phyloP scores from a whole-genome alignment of 23 red algal species.

The Gracilaria domingensis region DNA sequence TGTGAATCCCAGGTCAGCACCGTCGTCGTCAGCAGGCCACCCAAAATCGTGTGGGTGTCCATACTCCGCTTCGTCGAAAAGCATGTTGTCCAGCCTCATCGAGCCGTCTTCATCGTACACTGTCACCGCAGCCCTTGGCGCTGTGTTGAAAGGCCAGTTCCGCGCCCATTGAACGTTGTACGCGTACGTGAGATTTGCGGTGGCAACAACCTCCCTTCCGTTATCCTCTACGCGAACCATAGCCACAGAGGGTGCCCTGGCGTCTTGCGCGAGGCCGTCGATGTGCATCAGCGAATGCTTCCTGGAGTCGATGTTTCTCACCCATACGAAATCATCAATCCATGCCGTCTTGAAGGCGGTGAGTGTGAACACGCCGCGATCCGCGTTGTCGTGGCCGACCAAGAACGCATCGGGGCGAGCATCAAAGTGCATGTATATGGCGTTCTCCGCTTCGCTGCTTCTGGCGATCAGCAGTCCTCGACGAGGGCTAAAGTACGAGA shows the following conservation, averaged over 20 bases:
- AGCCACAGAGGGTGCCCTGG: slow-evolving; percentile 10
- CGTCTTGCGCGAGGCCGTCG: slow-evolving; percentile 48
- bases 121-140: not conserved
- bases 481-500: slow-evolving; percentile 43
- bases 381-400: slow-evolving; percentile 67
- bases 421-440: slow-evolving; percentile 56
- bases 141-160: slow-evolving; percentile 18
- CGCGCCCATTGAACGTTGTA: slow-evolving; percentile 63
- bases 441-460: slow-evolving; percentile 21
- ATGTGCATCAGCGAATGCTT: slow-evolving; percentile 52
- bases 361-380: slow-evolving; percentile 58
- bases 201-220: slow-evolving; percentile 10
- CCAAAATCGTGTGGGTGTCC: slow-evolving; percentile 23
- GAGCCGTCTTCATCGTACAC: not conserved
- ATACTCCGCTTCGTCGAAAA: not conserved
- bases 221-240: slow-evolving; percentile 30
- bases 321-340: slow-evolving; percentile 38
- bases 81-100: not conserved
- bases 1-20: slow-evolving; percentile 11
- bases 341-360: slow-evolving; percentile 36
- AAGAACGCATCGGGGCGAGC: slow-evolving; percentile 61
- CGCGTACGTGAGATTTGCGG: slow-evolving; percentile 58
- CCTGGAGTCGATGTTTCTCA: slow-evolving; percentile 24
- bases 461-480: slow-evolving; percentile 58
- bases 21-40: slow-evolving; percentile 24